Evolutionary conservation across 768 basidiomycete species (phyloP).

Genomic region (Russula dissimulans): DNA sequence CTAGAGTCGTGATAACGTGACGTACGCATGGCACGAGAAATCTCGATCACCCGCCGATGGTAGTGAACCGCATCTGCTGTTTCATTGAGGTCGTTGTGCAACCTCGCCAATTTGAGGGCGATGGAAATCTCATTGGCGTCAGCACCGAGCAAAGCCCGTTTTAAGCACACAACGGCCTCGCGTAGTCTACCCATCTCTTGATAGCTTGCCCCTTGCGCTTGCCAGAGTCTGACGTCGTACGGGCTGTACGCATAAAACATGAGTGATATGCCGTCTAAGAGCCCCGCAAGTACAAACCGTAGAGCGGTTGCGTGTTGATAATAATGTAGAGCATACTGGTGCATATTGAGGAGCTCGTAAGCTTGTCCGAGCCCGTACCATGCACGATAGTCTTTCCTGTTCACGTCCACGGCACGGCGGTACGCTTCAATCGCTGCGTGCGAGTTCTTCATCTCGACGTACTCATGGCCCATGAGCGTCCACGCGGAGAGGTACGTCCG

Average conservation of each 20-base stretch:
- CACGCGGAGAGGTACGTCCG: slow-evolving; percentile 92
- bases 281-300: slow-evolving; percentile 39
- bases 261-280: not conserved
- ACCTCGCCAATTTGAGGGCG: slow-evolving; percentile 62
- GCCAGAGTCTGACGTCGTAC: slow-evolving; percentile 95
- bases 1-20: slow-evolving; percentile 16
- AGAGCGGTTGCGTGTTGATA: slow-evolving; percentile 93
- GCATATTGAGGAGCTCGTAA: slow-evolving; percentile 95
- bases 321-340: slow-evolving; percentile 91
- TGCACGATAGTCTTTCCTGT: slow-evolving; percentile 92
- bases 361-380: slow-evolving; percentile 99
- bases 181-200: slow-evolving; percentile 82
- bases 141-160: slow-evolving; percentile 77
- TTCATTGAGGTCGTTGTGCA: slow-evolving; percentile 62
- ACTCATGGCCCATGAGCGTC: slow-evolving; percentile 99
- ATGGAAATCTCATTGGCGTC: slow-evolving; percentile 69
- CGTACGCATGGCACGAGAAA: slow-evolving; percentile 55
- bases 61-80: slow-evolving; percentile 61
- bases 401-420: slow-evolving; percentile 90
- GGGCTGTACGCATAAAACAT: slow-evolving; percentile 42
- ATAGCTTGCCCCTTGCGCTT: slow-evolving; percentile 88
- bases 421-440: slow-evolving; percentile 99
- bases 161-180: slow-evolving; percentile 88
- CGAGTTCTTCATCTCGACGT: slow-evolving; percentile 97
- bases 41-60: slow-evolving; percentile 72